Evolutionary conservation across 2,329 filamentous ascomycete species (phyloP), one percentile per base, ranked within the genome.

Genomic region (Colletotrichum noveboracense): DNA sequence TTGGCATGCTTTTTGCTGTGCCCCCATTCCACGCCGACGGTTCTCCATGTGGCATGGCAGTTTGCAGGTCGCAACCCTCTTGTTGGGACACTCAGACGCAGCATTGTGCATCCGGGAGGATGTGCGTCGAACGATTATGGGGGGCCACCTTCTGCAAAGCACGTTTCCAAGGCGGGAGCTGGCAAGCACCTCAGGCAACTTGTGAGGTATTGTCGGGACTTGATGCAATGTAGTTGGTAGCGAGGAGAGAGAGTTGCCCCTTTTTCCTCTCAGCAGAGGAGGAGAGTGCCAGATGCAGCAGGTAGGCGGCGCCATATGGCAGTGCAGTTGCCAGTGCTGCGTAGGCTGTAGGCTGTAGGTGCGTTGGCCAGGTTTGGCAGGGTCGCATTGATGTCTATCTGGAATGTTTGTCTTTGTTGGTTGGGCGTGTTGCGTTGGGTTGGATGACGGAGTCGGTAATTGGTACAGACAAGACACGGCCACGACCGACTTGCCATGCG

Each of bases 61-160:
- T 62, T 71, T 67, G 69, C 72, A 75, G 72, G 58, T 75, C 28
- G 55, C 26, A 62, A 66, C 72, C 62, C 58, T 38, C 36, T 18
- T 52, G 38, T 34, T 66, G 61, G 61, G 34, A 55, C 66, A 56
- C 60, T 60, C 72, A 16, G 67, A 24, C 52, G 61, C 61, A 66
- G 52, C 61, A 71, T 32, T 65, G 68, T 55, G 72, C 61, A 56
- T 52, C 21, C 18, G 61, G 61, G 61, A 52, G 60, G 38, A 65
- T 66, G 52, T 66, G 68, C 52, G 34, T 66, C 72, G n/a, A 67
- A 72, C 18, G 30, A 75, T 32, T 55, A 38, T 55, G 34, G 26
- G 65, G 43, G 43, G 34, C 16, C 32, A 28, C 24, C 48, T 66
- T 36, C 62, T 36, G 48, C 36, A 66, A 55, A 34, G 28, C 36